These are phyloP conservation scores for Aureobasidium zeae DNA, from an alignment of 2,329 filamentous ascomycete genomes.

Conservation along the genomic window DNA sequence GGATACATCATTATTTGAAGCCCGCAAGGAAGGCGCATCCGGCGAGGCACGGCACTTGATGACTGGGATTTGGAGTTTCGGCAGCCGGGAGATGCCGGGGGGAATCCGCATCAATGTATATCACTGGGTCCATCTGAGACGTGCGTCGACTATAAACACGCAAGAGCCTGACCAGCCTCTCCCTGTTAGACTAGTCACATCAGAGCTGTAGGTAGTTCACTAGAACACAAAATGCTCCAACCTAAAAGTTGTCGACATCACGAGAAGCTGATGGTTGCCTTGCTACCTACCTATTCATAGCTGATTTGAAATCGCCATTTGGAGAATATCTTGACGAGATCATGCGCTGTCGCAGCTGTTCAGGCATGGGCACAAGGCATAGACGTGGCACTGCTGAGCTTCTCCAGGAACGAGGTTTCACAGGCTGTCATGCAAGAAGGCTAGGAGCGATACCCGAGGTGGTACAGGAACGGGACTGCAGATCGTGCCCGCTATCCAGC, in stretches of 20 bases:
- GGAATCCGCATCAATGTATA: slow-evolving; percentile 1
- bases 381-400: slow-evolving; percentile 11
- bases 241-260: too few relatives aligned
- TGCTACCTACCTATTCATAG: too few relatives aligned
- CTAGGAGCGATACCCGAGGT: background rate
- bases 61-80: background rate
- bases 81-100: background rate
- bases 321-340: background rate
- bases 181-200: too few relatives aligned
- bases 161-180: too few relatives aligned
- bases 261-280: too few relatives aligned
- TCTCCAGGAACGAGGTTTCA: background rate
- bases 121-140: too few relatives aligned
- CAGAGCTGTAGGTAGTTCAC: too few relatives aligned
- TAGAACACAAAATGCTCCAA: too few relatives aligned
- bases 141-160: too few relatives aligned
- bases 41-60: background rate
- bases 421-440: slow-evolving; percentile 5
- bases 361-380: slow-evolving; percentile 1
- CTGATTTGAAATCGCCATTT: too few relatives aligned
- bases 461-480: background rate
- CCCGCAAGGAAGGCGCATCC: background rate
- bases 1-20: background rate
- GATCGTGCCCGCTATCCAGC: background rate
- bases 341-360: background rate